Evolutionary conservation across 257 asterid genomes (phyloP), one percentile per base, ranked within the genome.

Genomic region (Penstemon davidsonii): DNA sequence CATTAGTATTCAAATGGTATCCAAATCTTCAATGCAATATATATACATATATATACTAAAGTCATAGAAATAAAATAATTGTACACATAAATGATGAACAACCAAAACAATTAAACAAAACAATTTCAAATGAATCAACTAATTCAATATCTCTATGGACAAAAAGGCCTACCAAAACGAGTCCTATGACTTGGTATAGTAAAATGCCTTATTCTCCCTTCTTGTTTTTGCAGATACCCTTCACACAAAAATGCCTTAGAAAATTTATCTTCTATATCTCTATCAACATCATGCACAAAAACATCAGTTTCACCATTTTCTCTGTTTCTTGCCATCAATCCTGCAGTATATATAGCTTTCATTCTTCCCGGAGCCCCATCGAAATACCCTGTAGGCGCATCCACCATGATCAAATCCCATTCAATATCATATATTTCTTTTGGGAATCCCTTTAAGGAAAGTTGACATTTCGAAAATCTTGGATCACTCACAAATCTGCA

Each of bases 391-490:
- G 56, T 67, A 2, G 82, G 82, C 5, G 85, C 85, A 12, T 77
- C 82, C 70, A 81, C 82, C 85, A 81, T 77, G 0, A 81, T 67
- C 67, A 77, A 15, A 13, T 80, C 85, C 80, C 82, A 80, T 37
- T 67, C 75, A 5, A 43, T 63, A 5, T 80, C 84, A 8, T 80
- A 76, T 2, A 73, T 72, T 46, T 57, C 67, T 3, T 50, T 62
- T 7, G 85, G 85, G 12, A 80, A 41, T 6, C 59, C 46, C 68
- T 60, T 76, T 10, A 73, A n/a, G 0, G 80, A 75, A 19, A 80
- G 75, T 42, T 46, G 75, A 25, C 85, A 80, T 11, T 57, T 70
- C 0, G 85, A 76, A 8, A 12, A 37, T 63, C 80, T 76, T 10
- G 79, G 84, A 66, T 79, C 81, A 3, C 36, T 41, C 36, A 76